Percentiles rank a stretch among this genome's conserved stretches.
phyloP scores from a whole-genome alignment of 2,329 filamentous ascomycete species.

The Xylaria sp. region DNA sequence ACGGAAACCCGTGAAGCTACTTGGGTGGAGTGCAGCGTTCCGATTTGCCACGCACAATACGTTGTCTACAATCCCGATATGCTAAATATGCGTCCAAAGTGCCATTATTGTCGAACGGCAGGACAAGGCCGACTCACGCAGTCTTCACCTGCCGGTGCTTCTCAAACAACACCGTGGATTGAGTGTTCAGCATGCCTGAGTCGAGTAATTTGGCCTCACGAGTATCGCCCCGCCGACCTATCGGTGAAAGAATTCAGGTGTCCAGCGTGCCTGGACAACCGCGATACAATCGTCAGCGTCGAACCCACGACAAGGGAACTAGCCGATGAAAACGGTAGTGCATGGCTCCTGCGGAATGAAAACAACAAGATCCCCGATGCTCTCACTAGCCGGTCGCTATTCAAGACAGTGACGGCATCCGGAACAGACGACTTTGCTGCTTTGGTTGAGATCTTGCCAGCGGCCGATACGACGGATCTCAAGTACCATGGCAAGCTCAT shows the following conservation, averaged over 20 bases:
- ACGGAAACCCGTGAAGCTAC: constrained; percentile 5
- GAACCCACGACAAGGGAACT: constrained; percentile 54
- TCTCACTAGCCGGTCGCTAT: constrained; percentile 55
- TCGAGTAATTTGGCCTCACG: constrained; percentile 58
- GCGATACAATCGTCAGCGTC: constrained; percentile 24
- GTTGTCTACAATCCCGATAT: not conserved
- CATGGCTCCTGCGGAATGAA: constrained; percentile 58
- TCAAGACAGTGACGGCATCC: constrained; percentile 50
- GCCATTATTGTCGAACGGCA: constrained; percentile 12
- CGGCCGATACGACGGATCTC: constrained; percentile 36
- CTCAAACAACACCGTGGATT: constrained; percentile 52
- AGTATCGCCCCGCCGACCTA: constrained; percentile 54
- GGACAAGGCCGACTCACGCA: not conserved
- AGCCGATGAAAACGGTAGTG: constrained; percentile 53
- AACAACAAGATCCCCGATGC: constrained; percentile 49
- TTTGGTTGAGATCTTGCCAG: constrained; percentile 52
- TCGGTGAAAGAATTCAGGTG: constrained; percentile 52
- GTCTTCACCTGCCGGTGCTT: not conserved
- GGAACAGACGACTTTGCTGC: constrained; percentile 49
- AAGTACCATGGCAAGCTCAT: constrained; percentile 55
- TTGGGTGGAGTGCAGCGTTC: constrained; percentile 2
- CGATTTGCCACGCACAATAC: constrained; percentile 10
- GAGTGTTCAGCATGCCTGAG: constrained; percentile 58
- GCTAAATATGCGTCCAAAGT: not conserved
- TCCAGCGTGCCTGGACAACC: constrained; percentile 50